Conservation (phyloP, 305 asterid species). For the Solanum chacoense region DNA sequence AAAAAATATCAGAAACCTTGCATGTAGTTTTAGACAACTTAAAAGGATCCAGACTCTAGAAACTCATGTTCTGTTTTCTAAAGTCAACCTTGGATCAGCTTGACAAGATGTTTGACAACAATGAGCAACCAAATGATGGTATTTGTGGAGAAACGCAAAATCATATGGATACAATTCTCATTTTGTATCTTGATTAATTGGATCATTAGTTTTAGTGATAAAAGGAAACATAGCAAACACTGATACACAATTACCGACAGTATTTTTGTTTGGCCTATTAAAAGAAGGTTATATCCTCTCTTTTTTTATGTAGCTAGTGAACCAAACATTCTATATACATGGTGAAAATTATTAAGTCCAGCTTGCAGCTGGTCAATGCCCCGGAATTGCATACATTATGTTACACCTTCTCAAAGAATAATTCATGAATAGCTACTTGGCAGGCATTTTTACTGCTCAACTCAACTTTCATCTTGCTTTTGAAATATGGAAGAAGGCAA, state of each 20-base stretch:
- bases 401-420: constrained; percentile 77
- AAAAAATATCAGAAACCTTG: background rate
- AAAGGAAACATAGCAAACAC: background rate
- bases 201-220: background rate
- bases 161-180: background rate
- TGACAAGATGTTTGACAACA: background rate
- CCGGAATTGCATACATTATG: constrained; percentile 70
- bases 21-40: background rate
- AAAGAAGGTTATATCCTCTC: background rate
- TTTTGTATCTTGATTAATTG: background rate
- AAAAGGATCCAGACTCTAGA: background rate
- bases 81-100: background rate
- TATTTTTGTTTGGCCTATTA: background rate
- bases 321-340: constrained; percentile 1
- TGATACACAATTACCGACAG: background rate
- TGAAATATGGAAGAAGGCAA: background rate
- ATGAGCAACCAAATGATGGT: background rate
- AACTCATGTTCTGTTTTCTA: background rate
- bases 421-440: constrained; percentile 73
- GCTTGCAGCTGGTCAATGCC: constrained; percentile 72
- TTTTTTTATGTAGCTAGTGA: background rate
- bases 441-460: constrained; percentile 21
- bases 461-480: background rate
- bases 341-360: constrained; percentile 56
- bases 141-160: background rate